Conservation (phyloP, 306 rosid genomes). For the Leucaena leucocephala region DNA sequence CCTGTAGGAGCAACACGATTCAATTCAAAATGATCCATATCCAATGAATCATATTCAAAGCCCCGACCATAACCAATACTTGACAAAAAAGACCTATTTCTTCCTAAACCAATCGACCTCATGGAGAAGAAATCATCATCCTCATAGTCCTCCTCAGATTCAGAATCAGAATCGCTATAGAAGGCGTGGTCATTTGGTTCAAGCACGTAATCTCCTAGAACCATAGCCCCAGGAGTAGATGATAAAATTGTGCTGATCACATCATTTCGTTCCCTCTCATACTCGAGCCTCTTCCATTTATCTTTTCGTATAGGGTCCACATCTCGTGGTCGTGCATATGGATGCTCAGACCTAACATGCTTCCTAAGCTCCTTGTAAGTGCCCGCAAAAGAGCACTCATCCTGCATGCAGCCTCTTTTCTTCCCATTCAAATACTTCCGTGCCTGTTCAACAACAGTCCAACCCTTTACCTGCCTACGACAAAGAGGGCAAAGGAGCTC, state of each 20-base stretch:
- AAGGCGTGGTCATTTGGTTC: conserved; percentile 70
- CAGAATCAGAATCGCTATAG: conserved; percentile 59
- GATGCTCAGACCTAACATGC: conserved; percentile 87
- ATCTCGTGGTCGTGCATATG: conserved; percentile 85
- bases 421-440: conserved; percentile 77
- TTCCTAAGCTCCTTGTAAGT: conserved; percentile 77
- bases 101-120: conserved; percentile 58
- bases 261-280: conserved; percentile 89
- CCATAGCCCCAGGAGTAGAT: conserved; percentile 90
- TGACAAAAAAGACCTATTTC: conserved; percentile 51
- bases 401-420: conserved; percentile 93
- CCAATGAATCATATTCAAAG: conserved; percentile 40
- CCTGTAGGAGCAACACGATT: conserved; percentile 45
- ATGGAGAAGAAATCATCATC: conserved; percentile 59
- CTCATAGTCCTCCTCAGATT: conserved; percentile 58
- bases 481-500: conserved; percentile 98
- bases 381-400: conserved; percentile 81
- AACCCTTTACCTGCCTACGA: conserved; percentile 93
- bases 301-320: conserved; percentile 87
- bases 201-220: conserved; percentile 89
- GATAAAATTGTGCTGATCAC: conserved; percentile 90
- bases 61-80: conserved; percentile 50
- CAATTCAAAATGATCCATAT: conserved; percentile 51
- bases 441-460: conserved; percentile 95
- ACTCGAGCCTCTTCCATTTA: conserved; percentile 89